Evolutionary conservation across 495 filamentous ascomycete genomes (phyloP), one percentile per base, ranked within the genome.

Genomic region (Neurospora discreta): DNA sequence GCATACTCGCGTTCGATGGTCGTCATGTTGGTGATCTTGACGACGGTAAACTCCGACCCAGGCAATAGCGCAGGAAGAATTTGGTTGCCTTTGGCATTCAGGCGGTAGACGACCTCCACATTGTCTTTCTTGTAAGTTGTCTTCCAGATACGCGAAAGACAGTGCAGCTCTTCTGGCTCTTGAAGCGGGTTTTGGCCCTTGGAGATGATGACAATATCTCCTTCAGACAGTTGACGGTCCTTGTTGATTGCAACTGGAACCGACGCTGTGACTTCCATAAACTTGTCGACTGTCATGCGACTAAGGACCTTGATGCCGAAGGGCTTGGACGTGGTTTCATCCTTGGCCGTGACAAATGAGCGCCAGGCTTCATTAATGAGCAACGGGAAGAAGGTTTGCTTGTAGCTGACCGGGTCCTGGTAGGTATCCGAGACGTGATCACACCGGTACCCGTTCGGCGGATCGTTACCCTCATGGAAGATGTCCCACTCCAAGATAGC

Each of bases 291-390:
- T 42, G 89, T 93, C 78, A 95, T 88, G 52, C 95, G 91, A 74
- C 90, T 95, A 65, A 91, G 87, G 13, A 98, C 83, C 71, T 93
- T 96, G 76, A 98, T 87, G 69, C 93, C 92, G 73, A 95, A 92
- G 0, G 90, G 85, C 71, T 90, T 92, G 76, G 89, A 90, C 33
- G 84, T 89, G 16, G 88, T 87, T 80, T 99, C 96, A 76, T 99
- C 94, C 77, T 92, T 93, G 3, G 91, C 88, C 67, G 92, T 92
- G 40, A 97, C 89, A 75, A 99, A 95, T 1, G 92, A 90, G 79
- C 97, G 92, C 95, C 95, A 99, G 68, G 94, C 95, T 80, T 99
- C 95, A 68, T 97, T 89, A 67, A 96, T 89, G 40, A 99, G 86
- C 43, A 99, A 84, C 13, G 95, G 96, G 71, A 94, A 89, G 83